These are phyloP conservation scores for Trametes versicolor DNA, from an alignment of 1,284 basidiomycete species.

Conservation along the genomic window DNA sequence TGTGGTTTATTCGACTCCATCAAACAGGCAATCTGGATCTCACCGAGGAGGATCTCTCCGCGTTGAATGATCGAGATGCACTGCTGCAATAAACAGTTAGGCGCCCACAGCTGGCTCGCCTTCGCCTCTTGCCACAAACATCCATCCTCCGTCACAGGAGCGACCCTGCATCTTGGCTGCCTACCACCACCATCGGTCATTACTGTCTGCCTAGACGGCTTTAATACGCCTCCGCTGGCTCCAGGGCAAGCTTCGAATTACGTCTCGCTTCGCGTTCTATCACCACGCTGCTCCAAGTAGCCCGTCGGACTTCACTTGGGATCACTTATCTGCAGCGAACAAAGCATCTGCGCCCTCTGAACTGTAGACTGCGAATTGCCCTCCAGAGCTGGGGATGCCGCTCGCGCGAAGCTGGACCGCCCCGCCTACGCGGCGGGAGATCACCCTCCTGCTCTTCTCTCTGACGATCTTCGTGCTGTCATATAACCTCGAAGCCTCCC, in stretches of 20 bases:
- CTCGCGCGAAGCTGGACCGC: constrained; percentile 62
- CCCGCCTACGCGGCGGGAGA: constrained; percentile 71
- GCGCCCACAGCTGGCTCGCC: constrained; percentile 20
- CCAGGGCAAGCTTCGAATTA: background rate
- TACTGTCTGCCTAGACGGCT: constrained; percentile 17
- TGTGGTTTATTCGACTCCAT: background rate
- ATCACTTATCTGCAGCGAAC: constrained; percentile 1
- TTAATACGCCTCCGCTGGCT: constrained; percentile 13
- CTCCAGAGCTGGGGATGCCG: constrained; percentile 29
- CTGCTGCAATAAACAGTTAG: background rate
- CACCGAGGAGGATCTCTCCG: background rate
- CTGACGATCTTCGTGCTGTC: constrained; percentile 69
- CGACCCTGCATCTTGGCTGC: background rate
- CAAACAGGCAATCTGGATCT: constrained; percentile 7
- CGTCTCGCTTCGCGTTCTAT: constrained; percentile 21
- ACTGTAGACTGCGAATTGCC: background rate
- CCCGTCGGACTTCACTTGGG: constrained; percentile 4
- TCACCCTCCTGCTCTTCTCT: constrained; percentile 67
- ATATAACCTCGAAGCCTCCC: constrained; percentile 70
- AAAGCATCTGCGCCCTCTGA: background rate
- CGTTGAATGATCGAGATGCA: constrained; percentile 15
- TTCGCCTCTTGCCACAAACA: no score
- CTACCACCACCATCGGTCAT: constrained; percentile 4
- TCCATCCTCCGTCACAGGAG: constrained; percentile 16
- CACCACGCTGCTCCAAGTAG: constrained; percentile 14